Base-by-base conservation (phyloP, 371 early-diverging fungal genomes). In the Nematocida parisii region DNA sequence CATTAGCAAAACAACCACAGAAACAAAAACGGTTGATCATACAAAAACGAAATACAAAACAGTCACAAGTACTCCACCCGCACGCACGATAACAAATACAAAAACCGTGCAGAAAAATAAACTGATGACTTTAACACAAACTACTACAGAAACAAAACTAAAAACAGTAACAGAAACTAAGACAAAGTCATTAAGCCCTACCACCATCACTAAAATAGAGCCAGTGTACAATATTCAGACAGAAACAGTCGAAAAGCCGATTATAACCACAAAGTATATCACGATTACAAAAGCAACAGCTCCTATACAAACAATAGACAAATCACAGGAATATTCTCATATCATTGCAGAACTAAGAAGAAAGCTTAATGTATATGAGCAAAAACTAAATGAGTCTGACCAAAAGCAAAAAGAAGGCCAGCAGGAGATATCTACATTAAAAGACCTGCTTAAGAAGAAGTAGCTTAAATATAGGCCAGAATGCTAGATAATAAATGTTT, bases 201-300 rank as follows among this genome's bases (percentile, higher is more conserved):
- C 11, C 1, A 58, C 22, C 11, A 5, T 58, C n/a, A 58, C 58
- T n/a, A 22, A 58, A 58, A 42, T 42, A 27, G 22, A 33, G 11
- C 64, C 64, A 9, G 42, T 33, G n/a, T 64, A 44, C 15, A 64
- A 33, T 9, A 64, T 44, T 2, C 40, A 62, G 39, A 22, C 81
- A 13, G 24, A 40, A 33, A 55, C 24, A 40, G 45, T 22, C n/a
- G 22, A 15, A 33, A 45, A 2, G 13, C 82, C 73, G 52, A 9
- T 15, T 9, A 77, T 81, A 42, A 58, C 18, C 39, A 77, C 40
- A 57, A 64, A 64, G 22, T 64, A 44, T 42, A 22, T 64, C 6
- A 64, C 42, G 2, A 64, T 64, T 9, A 64, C 64, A 33, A 13
- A 33, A 45, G 44, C 7, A 42, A 9, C 39, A 9, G 42, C 7